Evolutionary conservation across 1,139 yeast genomes (phyloP).

Genomic region (Candida sp.): DNA sequence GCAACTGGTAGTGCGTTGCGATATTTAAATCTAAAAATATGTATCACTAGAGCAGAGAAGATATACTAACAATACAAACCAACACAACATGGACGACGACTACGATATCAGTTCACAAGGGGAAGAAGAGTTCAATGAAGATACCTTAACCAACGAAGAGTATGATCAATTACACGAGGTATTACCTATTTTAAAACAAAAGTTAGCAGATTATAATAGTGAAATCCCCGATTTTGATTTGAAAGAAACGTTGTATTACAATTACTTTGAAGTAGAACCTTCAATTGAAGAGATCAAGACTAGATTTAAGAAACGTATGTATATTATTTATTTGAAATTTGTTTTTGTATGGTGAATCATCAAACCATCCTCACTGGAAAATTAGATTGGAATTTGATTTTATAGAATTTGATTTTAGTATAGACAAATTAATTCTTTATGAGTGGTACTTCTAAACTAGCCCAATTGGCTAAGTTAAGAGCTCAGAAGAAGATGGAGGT

Average conservation of each 20-base stretch:
- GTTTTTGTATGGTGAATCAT: too few species aligned
- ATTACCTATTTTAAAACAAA: conserved; percentile 37
- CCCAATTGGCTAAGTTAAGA: conserved; percentile 17
- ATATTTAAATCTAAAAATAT: not conserved
- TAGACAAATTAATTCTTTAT: not conserved
- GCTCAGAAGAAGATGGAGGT: conserved; percentile 6
- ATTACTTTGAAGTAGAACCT: conserved; percentile 56
- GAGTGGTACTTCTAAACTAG: conserved; percentile 14
- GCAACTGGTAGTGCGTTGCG: not conserved
- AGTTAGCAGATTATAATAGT: conserved; percentile 35
- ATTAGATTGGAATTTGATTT: not conserved
- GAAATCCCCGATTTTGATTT: conserved; percentile 50
- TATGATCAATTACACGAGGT: conserved; percentile 42
- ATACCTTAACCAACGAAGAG: conserved; percentile 19
- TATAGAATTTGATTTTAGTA: too few species aligned
- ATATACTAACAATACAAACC: not conserved
- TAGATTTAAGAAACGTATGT: conserved; percentile 45
- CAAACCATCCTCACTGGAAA: not conserved
- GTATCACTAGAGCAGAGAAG: not conserved
- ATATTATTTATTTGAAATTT: conserved; percentile 5
- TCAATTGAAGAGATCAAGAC: conserved; percentile 51
- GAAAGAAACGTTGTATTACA: conserved; percentile 58
- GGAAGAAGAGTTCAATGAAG: conserved; percentile 17
- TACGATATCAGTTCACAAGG: conserved; percentile 10
- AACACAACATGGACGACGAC: conserved; percentile 7